phyloP scores from a whole-genome alignment of 1,284 basidiomycete genomes.

The Puccinia brachypodii region DNA sequence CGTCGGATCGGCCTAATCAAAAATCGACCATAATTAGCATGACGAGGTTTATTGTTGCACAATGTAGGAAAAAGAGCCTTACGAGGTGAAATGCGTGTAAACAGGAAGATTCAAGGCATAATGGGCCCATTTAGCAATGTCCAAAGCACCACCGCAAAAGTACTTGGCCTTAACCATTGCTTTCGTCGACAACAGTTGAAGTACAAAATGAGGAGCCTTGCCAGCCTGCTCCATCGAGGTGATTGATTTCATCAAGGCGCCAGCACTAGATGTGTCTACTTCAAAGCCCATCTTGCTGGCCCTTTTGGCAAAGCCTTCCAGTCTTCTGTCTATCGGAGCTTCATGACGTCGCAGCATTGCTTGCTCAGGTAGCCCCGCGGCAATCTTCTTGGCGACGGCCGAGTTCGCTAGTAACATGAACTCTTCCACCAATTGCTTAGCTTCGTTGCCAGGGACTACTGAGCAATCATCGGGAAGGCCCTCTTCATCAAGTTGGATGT shows the following conservation, averaged over 20 bases:
- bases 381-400: conserved; percentile 86
- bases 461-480: conserved; percentile 80
- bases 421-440: conserved; percentile 86
- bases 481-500: conserved; percentile 76
- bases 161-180: conserved; percentile 90
- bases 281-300: conserved; percentile 78
- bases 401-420: conserved; percentile 93
- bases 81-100: conserved; percentile 89
- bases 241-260: conserved; percentile 80
- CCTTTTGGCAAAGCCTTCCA: conserved; percentile 74
- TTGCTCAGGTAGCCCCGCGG: conserved; percentile 89
- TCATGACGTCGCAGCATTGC: conserved; percentile 92
- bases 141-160: conserved; percentile 98
- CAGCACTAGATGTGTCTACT: conserved; percentile 76
- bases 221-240: conserved; percentile 68
- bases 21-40: not conserved
- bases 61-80: not conserved
- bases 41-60: conserved; percentile 7
- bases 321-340: conserved; percentile 80
- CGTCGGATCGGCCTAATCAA: conserved; percentile 54
- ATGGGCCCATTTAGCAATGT: conserved; percentile 96
- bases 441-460: conserved; percentile 67
- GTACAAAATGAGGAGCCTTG: conserved; percentile 66
- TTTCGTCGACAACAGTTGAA: conserved; percentile 81
- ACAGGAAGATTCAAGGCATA: conserved; percentile 86